phyloP scores from a whole-genome alignment of 257 asterid species.

The Solanum bukasovii region DNA sequence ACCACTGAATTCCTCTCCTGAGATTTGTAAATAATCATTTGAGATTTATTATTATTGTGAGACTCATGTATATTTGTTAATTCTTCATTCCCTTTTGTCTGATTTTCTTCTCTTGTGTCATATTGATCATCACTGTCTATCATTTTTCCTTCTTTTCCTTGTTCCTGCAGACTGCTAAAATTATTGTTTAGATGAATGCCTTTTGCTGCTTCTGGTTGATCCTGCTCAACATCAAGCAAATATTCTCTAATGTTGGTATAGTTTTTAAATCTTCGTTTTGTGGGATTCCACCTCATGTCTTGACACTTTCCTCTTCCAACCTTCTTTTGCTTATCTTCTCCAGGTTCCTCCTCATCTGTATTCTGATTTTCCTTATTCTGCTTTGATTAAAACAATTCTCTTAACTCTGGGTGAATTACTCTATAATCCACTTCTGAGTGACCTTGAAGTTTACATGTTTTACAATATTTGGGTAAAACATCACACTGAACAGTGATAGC shows the following conservation, averaged over 20 bases:
- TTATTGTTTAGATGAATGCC: too few relatives aligned
- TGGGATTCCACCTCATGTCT: background rate
- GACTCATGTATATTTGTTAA: background rate
- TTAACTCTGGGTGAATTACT: background rate
- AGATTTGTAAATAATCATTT: background rate
- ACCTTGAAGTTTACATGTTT: background rate
- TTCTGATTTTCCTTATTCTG: background rate
- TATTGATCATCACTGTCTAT: too few relatives aligned
- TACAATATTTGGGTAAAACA: background rate
- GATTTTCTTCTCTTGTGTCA: too few relatives aligned
- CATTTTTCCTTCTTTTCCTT: background rate
- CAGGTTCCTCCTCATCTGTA: background rate
- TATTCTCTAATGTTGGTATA: background rate
- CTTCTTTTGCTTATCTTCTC: background rate
- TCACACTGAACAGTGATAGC: background rate
- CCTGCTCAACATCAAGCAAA: background rate
- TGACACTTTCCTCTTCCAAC: background rate
- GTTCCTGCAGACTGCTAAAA: too few relatives aligned
- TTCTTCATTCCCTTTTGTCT: background rate
- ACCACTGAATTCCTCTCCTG: background rate
- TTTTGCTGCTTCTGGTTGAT: background rate
- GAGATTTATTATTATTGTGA: background rate
- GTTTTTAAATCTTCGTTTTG: too few relatives aligned
- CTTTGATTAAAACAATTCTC: background rate
- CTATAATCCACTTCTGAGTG: background rate